phyloP scores from a whole-genome alignment of 805 yeast genomes.

The Ogataea salicorniae region DNA sequence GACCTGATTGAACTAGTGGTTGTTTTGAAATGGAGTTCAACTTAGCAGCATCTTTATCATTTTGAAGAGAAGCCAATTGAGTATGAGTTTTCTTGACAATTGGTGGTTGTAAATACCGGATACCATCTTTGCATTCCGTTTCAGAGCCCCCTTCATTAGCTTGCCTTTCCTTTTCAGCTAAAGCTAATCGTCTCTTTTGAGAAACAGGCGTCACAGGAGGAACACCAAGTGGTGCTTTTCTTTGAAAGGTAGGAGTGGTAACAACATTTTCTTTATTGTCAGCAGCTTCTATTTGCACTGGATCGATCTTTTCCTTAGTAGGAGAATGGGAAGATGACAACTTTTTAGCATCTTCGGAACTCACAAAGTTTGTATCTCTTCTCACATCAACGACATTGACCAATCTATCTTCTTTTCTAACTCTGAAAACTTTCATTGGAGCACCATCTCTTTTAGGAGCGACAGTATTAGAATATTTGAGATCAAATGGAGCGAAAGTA shows the following conservation, averaged over 20 bases:
- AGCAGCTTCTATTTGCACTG: not conserved
- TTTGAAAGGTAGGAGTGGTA: not conserved
- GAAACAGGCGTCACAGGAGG: slow-evolving; percentile 6
- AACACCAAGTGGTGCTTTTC: not conserved
- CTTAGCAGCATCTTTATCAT: not conserved
- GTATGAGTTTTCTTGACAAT: slow-evolving; percentile 3
- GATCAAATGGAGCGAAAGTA: slow-evolving; percentile 19
- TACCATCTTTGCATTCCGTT: not conserved
- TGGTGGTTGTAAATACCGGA: slow-evolving; percentile 1
- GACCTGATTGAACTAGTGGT: slow-evolving; percentile 1
- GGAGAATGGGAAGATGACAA: slow-evolving; percentile 9
- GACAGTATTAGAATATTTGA: not conserved
- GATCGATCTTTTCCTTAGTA: slow-evolving; percentile 4
- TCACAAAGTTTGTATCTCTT: slow-evolving; percentile 15
- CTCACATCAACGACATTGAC: slow-evolving; percentile 17
- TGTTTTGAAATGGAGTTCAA: slow-evolving; percentile 5
- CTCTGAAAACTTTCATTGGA: slow-evolving; percentile 14
- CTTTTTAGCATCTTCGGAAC: slow-evolving; percentile 18
- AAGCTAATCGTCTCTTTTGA: too few relatives aligned
- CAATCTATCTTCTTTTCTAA: slow-evolving; percentile 19
- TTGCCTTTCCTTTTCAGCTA: too few relatives aligned
- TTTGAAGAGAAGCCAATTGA: slow-evolving; percentile 4
- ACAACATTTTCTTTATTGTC: not conserved
- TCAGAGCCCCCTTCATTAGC: not conserved
- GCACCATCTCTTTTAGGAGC: slow-evolving; percentile 3